Percentiles rank a stretch among this genome's conserved stretches.
Evolutionary conservation across 2,329 filamentous ascomycete genomes (phyloP).

Genomic region (Aureobasidium sp.): DNA sequence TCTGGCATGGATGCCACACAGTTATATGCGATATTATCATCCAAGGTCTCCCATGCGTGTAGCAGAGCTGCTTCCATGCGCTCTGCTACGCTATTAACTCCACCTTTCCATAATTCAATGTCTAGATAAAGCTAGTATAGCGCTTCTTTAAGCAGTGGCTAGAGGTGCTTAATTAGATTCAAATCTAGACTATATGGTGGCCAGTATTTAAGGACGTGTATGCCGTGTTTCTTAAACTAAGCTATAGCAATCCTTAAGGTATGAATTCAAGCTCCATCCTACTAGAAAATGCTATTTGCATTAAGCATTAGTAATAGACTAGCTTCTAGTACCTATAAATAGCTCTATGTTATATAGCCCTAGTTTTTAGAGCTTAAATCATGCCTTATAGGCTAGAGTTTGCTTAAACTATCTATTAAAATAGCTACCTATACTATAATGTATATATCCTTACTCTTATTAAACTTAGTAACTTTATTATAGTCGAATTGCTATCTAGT

Average conservation of each 20-base stretch:
- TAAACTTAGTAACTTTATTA: too few relatives aligned
- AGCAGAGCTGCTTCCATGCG: constrained; percentile 1
- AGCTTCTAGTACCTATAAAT: not conserved
- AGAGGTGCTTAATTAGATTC: constrained; percentile 7
- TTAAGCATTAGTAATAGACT: not conserved
- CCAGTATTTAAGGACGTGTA: not conserved
- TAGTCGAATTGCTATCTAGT: too few relatives aligned
- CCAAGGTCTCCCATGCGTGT: not conserved
- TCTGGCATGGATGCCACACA: not conserved
- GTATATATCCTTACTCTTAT: too few relatives aligned
- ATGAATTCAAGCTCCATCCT: not conserved
- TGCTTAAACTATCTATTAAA: too few relatives aligned
- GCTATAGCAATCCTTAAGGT: not conserved
- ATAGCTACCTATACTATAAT: too few relatives aligned
- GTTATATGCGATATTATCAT: not conserved
- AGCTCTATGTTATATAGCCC: too few relatives aligned
- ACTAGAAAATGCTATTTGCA: not conserved
- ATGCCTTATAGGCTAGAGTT: too few relatives aligned
- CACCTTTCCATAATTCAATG: constrained; percentile 1
- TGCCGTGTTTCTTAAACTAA: not conserved
- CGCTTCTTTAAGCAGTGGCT: not conserved
- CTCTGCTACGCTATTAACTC: not conserved
- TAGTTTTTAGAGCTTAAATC: too few relatives aligned
- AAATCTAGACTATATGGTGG: not conserved
- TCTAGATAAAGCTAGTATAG: constrained; percentile 8